A percentile compares a stretch with the other conserved stretches of the same genome.
Conservation (phyloP, 768 basidiomycete genomes). For the Mrakia gelida region DNA sequence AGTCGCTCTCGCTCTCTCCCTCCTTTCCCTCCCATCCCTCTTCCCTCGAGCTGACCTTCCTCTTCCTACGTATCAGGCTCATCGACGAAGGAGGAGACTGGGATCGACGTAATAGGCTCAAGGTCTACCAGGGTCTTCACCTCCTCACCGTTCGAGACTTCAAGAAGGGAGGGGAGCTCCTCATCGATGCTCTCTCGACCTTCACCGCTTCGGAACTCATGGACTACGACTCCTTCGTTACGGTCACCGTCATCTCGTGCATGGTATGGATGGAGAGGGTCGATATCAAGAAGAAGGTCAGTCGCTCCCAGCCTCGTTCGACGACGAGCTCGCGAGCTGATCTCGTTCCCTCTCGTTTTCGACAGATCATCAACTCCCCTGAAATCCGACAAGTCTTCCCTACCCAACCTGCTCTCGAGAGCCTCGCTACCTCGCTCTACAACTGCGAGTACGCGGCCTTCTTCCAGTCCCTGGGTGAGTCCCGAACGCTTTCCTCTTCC, state of each 20-base stretch:
- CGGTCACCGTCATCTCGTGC: constrained; percentile 73
- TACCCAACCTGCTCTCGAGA: constrained; percentile 73
- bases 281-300: constrained; percentile 86
- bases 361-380: constrained; percentile 77
- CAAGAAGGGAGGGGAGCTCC: constrained; percentile 73
- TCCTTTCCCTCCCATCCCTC: neutral
- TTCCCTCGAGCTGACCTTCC: constrained; percentile 7
- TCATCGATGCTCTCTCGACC: constrained; percentile 86
- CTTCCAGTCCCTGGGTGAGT: constrained; percentile 76
- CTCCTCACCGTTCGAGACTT: constrained; percentile 85
- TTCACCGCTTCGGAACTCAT: constrained; percentile 90
- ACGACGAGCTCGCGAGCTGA: neutral
- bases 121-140: constrained; percentile 88
- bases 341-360: neutral
- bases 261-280: constrained; percentile 70
- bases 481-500: neutral
- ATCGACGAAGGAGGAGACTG: constrained; percentile 96
- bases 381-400: constrained; percentile 83
- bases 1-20: constrained; percentile 38
- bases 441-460: constrained; percentile 93
- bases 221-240: constrained; percentile 83
- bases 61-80: constrained; percentile 51
- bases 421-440: constrained; percentile 79
- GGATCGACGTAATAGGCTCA: constrained; percentile 93
- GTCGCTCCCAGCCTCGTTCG: constrained; percentile 12